Conservation (phyloP, 2,329 filamentous ascomycete genomes). For the Diaporthe longicolla region DNA sequence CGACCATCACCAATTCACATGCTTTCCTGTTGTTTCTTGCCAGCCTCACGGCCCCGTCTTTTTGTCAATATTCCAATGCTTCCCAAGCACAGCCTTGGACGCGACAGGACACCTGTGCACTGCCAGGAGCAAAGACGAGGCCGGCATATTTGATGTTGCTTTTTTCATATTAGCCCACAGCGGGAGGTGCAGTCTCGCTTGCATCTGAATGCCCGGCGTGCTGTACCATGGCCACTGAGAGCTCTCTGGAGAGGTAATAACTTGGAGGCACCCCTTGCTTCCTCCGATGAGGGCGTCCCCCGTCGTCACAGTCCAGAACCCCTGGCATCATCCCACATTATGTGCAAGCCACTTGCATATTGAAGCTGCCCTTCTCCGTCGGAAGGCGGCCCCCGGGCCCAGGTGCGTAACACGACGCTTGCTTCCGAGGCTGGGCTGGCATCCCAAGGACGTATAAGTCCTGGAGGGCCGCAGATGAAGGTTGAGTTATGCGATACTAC, state of each 20-base stretch:
- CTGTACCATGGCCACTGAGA: not conserved
- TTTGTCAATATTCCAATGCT: not conserved
- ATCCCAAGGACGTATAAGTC: constrained; percentile 12
- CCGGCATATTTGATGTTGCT: not conserved
- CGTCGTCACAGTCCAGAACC: not conserved
- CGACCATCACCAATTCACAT: not conserved
- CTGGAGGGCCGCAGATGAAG: not conserved
- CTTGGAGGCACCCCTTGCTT: not conserved
- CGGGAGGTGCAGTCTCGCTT: not conserved
- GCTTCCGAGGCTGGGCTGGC: constrained; percentile 24
- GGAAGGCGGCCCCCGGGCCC: constrained; percentile 17
- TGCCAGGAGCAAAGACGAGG: not conserved
- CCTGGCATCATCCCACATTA: constrained; percentile 21
- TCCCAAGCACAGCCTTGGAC: not conserved
- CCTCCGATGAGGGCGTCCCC: not conserved
- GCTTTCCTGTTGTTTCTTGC: too few relatives aligned
- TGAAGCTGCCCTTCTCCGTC: constrained; percentile 33
- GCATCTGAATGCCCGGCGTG: not conserved
- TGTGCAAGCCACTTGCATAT: constrained; percentile 39
- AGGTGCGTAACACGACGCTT: constrained; percentile 35
- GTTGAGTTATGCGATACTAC: not conserved
- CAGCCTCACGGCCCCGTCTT: too few relatives aligned
- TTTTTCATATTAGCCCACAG: not conserved
- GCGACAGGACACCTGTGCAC: not conserved
- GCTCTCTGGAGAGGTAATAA: too few relatives aligned